A percentile compares a stretch with the other conserved stretches of the same genome.
Conservation (phyloP, 768 basidiomycete genomes). For the Neoboletus magnificus region DNA sequence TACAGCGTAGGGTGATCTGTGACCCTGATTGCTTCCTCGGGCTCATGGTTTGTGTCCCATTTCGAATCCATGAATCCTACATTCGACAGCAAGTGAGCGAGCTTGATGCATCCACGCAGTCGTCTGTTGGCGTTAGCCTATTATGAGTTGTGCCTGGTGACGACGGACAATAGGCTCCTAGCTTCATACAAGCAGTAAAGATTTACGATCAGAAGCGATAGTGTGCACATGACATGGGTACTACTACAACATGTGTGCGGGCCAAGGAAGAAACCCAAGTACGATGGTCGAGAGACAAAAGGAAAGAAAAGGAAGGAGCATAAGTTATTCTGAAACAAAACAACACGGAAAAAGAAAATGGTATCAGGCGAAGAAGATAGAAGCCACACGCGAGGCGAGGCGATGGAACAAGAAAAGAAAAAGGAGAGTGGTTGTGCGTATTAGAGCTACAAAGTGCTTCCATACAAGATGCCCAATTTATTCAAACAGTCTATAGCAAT, state of each 20-base stretch:
- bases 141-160: constrained; percentile 5
- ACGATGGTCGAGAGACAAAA: not conserved
- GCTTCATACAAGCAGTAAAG: not conserved
- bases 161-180: not conserved
- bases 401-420: not conserved
- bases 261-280: constrained; percentile 2
- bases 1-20: not conserved
- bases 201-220: not conserved
- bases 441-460: constrained; percentile 30
- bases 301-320: constrained; percentile 9
- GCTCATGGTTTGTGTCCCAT: not conserved
- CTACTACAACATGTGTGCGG: constrained; percentile 26
- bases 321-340: constrained; percentile 21
- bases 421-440: constrained; percentile 22
- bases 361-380: not conserved
- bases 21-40: constrained; percentile 10
- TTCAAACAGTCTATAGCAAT: constrained; percentile 23
- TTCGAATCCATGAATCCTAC: not conserved
- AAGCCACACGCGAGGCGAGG: not conserved
- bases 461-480: constrained; percentile 16
- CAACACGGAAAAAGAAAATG: constrained; percentile 6
- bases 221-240: constrained; percentile 22
- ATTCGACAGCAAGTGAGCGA: not conserved
- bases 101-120: not conserved
- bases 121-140: not conserved